Base-by-base conservation (phyloP, 2,329 filamentous ascomycete species). In the Remersonia thermophila region DNA sequence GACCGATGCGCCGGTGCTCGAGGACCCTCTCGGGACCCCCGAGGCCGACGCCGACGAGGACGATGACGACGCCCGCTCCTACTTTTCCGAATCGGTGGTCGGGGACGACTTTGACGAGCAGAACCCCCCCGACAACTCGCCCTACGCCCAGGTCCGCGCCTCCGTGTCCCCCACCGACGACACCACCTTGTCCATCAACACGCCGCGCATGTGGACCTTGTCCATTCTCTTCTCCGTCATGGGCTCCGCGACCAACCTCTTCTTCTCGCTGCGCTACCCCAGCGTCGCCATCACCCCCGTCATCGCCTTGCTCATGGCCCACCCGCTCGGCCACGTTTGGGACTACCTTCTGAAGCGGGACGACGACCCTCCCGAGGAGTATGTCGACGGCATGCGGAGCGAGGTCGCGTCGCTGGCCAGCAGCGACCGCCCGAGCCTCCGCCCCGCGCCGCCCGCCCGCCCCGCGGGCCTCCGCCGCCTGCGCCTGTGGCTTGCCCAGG, bases 271-370 rank as follows among this genome's bases (percentile, higher is more conserved):
- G 54, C 73, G 85, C 71, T 93, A 91, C 66, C 85, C 85, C 18
- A 91, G 84, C 56, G 83, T 93, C 55, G 81, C 82, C 42, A 89
- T 93, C 52, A 89, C 83, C 15, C 84, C 84, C 27, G 82, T 93
- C 47, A 93, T 93, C 62, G 83, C 84, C 20, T 67, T 91, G 50
- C 66, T 93, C 40, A 74, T 93, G 38, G 83, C 86, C 32, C 85
- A 91, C 53, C 85, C 85, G 2, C 71, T 93, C 37, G 85, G 85
- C 41, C 71, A 83, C 16, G 54, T 85, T 18, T 89, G 85, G 81
- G 85, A 93, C 52, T 67, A 71, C 37, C 33, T 77, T 4, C 60
- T 91, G 15, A 86, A 85, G 60, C 62, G 83, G n/a, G 60, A 62
- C 7, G 65, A 66, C 46, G 69, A 69, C 43, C 62, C 67, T 7